Evolutionary conservation across 2,329 filamentous ascomycete species (phyloP), one percentile per base, ranked within the genome.

Genomic region (Hyphodiscus sp.): DNA sequence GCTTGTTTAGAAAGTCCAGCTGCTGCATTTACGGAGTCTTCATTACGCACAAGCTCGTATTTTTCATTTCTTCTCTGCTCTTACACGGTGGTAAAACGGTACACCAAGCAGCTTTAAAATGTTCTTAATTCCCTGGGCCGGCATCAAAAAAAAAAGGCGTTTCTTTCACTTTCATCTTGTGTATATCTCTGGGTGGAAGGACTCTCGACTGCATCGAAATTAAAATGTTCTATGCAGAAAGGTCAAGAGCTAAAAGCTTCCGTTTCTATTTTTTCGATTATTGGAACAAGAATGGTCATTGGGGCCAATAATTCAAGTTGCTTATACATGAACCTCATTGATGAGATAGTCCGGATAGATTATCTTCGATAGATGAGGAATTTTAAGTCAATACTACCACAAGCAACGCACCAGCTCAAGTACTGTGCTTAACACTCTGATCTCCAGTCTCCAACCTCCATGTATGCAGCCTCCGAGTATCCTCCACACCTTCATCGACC

Each of bases 321-420:
- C 41, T 49, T 30, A 47, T 15, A 6, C 33, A 15, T 38, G 11
- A 4, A 13, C 16, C 43, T 49, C 20, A 50, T 52, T 51, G 49
- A 55, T 49, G 41, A 42, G 41, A 48, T 45, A 45, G 38, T 41
- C 41, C 18, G 41, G 20, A 51, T 51, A 55, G 53, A 55, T 30
- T 23, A 43, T 54, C 47, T 20, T 45, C 44, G 44, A 47, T 54
- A 56, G 47, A 54, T 42, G 52, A 52, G 47, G 43, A 29, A 13
- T 18, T 42, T 20, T 18, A 23, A 42, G 47, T 47, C 44, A 52
- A n/a, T 30, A 26, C 50, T n/a, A 38, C 33, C 5, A 13, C 2
- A 38, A 38, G 33, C 33, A 38, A 26, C 23, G 23, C 23, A 4
- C 23, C 23, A 26, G 23, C 8, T 26, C 23, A 26, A 26, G 23